Conservation (phyloP, 176 grass and related monocot genomes). For the Oryza punctata region DNA sequence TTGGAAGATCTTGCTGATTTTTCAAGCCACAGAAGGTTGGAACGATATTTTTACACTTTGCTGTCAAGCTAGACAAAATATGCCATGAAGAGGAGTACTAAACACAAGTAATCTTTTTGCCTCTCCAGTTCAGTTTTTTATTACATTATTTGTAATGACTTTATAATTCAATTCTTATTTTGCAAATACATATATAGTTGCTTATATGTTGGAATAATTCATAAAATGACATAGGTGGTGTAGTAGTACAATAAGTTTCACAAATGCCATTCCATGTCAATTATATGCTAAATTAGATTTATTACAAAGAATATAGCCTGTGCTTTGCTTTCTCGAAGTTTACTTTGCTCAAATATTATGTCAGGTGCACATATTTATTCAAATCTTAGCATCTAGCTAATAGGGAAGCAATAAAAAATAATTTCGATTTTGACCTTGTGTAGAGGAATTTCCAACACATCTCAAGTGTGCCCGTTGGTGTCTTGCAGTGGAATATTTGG, state of each 20-base stretch:
- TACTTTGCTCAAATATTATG: conserved; percentile 3
- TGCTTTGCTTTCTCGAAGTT: conserved; percentile 10
- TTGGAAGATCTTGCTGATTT: conserved; percentile 11
- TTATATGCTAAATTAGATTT: neutral
- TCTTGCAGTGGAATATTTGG: neutral
- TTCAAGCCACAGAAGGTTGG: conserved; percentile 5
- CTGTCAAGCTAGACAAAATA: conserved; percentile 1
- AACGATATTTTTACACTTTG: neutral
- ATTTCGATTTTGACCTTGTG: neutral
- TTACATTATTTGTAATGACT: too few relatives aligned
- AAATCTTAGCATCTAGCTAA: conserved; percentile 4
- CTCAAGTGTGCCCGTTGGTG: neutral
- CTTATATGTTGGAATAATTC: neutral
- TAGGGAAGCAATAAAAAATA: neutral
- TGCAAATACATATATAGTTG: neutral
- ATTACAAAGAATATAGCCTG: neutral
- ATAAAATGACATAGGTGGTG: neutral
- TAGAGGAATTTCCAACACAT: neutral
- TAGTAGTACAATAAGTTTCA: neutral
- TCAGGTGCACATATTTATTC: conserved; percentile 2
- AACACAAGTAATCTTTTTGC: neutral
- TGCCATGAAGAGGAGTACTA: conserved; percentile 8
- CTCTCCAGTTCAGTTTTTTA: neutral
- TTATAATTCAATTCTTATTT: neutral
- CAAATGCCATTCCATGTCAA: neutral